Percentiles rank a stretch among this genome's conserved stretches.
phyloP scores from a whole-genome alignment of 169 alveolate genomes.

The Cryptosporidium xiaoi region DNA sequence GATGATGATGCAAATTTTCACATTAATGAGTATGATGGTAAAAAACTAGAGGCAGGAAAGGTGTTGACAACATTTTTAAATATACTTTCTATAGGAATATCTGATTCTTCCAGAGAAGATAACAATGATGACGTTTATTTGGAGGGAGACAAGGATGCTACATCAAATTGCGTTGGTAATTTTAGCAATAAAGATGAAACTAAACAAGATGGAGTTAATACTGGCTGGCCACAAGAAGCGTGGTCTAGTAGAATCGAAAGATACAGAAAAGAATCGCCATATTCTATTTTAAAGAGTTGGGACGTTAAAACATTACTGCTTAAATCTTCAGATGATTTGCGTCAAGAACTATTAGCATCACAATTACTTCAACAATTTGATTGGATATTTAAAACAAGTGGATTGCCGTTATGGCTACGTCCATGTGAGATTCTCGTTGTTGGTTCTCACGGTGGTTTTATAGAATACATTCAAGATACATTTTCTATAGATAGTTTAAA shows the following conservation, averaged over 20 bases:
- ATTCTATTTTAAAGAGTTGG: conserved; percentile 88
- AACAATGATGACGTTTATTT: conserved; percentile 1
- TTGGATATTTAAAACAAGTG: conserved; percentile 87
- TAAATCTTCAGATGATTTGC: conserved; percentile 95
- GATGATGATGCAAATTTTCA: neutral
- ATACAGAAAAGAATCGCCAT: conserved; percentile 84
- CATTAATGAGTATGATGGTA: too few relatives aligned
- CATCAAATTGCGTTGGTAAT: neutral
- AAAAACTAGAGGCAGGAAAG: neutral
- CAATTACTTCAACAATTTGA: conserved; percentile 92
- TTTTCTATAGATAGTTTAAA: conserved; percentile 86
- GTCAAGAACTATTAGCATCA: conserved; percentile 95
- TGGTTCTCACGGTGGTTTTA: conserved; percentile 93
- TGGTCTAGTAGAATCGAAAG: conserved; percentile 82
- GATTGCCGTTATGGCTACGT: conserved; percentile 90
- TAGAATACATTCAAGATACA: conserved; percentile 85
- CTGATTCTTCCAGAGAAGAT: conserved; percentile 28
- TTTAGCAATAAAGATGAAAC: neutral
- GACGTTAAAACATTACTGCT: conserved; percentile 88
- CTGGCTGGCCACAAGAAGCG: conserved; percentile 61
- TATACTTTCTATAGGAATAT: conserved; percentile 52
- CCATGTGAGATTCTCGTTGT: conserved; percentile 95
- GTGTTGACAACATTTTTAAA: conserved; percentile 41
- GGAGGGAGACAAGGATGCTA: conserved; percentile 4
- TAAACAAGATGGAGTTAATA: conserved; percentile 8